These are phyloP conservation scores for Penicillium concentricum DNA, from an alignment of 2,329 filamentous ascomycete species.

Conservation along the genomic window DNA sequence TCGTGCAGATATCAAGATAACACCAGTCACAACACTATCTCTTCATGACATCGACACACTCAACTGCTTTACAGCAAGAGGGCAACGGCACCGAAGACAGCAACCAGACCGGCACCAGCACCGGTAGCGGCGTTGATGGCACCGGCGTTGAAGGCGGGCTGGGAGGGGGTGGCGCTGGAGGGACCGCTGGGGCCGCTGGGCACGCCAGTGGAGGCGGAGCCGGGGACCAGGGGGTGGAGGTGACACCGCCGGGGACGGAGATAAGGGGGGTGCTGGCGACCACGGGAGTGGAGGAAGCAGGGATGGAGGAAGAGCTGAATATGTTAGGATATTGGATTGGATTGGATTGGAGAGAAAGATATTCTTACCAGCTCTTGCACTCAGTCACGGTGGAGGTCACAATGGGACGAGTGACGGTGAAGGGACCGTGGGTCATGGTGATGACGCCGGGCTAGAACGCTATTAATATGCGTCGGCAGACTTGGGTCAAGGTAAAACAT, in stretches of 20 bases:
- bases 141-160: slow-evolving; percentile 48
- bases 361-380: slow-evolving; percentile 43
- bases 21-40: not conserved
- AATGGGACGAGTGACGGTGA: slow-evolving; percentile 59
- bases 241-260: slow-evolving; percentile 12
- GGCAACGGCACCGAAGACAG: slow-evolving; percentile 53
- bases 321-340: slow-evolving; percentile 9
- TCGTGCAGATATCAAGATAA: not conserved
- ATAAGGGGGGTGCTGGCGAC: slow-evolving; percentile 16
- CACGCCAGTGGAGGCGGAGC: slow-evolving; percentile 11
- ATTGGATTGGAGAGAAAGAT: not conserved
- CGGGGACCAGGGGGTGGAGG: slow-evolving; percentile 25
- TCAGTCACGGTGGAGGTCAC: slow-evolving; percentile 53
- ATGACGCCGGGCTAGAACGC: slow-evolving; percentile 59
- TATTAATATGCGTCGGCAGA: not conserved
- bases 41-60: slow-evolving; percentile 1
- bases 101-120: slow-evolving; percentile 53
- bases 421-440: slow-evolving; percentile 71
- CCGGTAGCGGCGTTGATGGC: slow-evolving; percentile 49
- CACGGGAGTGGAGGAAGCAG: slow-evolving; percentile 23
- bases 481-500: slow-evolving; percentile 23
- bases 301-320: slow-evolving; percentile 25
- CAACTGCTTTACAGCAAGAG: slow-evolving; percentile 42
- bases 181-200: slow-evolving; percentile 24
- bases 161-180: slow-evolving; percentile 20